These are phyloP conservation scores for Cyberlindnera sargentensis DNA, from an alignment of 805 yeast species.

Conservation along the genomic window DNA sequence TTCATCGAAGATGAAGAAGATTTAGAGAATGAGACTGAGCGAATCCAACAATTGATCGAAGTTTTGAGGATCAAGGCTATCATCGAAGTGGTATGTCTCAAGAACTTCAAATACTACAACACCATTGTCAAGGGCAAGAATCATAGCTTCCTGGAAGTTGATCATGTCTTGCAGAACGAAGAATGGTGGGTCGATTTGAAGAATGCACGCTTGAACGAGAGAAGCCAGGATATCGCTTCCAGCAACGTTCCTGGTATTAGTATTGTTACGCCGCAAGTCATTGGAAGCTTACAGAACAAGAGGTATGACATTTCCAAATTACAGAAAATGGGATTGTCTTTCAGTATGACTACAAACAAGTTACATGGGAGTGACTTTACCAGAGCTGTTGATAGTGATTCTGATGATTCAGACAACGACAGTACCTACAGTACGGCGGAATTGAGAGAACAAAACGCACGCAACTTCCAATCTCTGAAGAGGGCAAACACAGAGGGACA, in stretches of 20 bases:
- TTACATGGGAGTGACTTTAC: conserved; percentile 29
- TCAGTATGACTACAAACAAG: conserved; percentile 64
- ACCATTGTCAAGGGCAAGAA: conserved; percentile 66
- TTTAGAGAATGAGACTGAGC: conserved; percentile 55
- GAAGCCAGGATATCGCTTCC: conserved; percentile 9
- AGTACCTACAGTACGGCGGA: conserved; percentile 17
- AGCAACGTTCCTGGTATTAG: conserved; percentile 28
- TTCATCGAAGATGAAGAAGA: conserved; percentile 79
- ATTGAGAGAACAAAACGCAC: conserved; percentile 2
- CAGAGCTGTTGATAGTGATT: conserved; percentile 19
- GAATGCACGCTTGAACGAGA: conserved; percentile 40
- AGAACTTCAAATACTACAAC: conserved; percentile 55
- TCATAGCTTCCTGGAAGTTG: conserved; percentile 39
- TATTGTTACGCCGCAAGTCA: conserved; percentile 24
- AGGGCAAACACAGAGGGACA: conserved; percentile 4
- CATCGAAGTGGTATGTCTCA: conserved; percentile 65
- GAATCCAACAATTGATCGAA: conserved; percentile 58
- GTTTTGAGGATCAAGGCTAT: conserved; percentile 82
- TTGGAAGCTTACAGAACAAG: conserved; percentile 20
- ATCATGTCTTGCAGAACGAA: conserved; percentile 46
- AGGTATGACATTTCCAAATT: conserved; percentile 47
- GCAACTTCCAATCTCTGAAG: conserved; percentile 6
- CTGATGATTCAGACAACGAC: conserved; percentile 24
- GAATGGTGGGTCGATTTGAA: conserved; percentile 81
- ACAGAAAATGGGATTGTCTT: conserved; percentile 71